Evolutionary conservation across 495 filamentous ascomycete species (phyloP).

Genomic region (Neurospora terricola): DNA sequence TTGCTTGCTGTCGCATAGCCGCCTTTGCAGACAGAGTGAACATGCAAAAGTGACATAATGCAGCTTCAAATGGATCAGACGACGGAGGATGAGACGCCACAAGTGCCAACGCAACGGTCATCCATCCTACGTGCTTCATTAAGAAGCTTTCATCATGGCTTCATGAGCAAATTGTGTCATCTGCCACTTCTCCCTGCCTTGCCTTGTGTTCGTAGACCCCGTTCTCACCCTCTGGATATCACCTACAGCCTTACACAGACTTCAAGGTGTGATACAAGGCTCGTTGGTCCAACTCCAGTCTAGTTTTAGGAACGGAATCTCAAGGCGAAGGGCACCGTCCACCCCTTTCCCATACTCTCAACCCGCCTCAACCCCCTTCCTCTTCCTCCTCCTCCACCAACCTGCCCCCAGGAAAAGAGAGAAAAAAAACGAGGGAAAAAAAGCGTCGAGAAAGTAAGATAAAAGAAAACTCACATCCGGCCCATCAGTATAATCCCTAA

Average conservation of each 20-base stretch:
- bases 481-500: constrained; percentile 34
- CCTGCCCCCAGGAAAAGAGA: neutral
- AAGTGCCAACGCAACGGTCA: neutral
- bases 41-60: neutral
- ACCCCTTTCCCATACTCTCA: neutral
- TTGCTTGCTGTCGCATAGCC: neutral
- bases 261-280: neutral
- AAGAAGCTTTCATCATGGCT: neutral
- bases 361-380: too few relatives aligned
- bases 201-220: neutral
- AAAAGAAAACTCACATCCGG: constrained; percentile 29
- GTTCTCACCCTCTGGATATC: neutral
- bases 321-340: neutral
- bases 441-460: neutral
- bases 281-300: neutral
- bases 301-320: too few relatives aligned
- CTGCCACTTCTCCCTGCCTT: neutral
- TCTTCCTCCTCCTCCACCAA: too few relatives aligned
- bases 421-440: neutral
- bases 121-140: neutral
- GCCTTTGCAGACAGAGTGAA: neutral
- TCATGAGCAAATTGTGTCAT: neutral
- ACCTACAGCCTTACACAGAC: neutral
- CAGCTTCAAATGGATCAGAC: neutral
- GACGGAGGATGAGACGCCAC: neutral